Evolutionary conservation across 2,329 filamentous ascomycete genomes (phyloP), one percentile per base, ranked within the genome.

Genomic region (Blastomyces parvus): DNA sequence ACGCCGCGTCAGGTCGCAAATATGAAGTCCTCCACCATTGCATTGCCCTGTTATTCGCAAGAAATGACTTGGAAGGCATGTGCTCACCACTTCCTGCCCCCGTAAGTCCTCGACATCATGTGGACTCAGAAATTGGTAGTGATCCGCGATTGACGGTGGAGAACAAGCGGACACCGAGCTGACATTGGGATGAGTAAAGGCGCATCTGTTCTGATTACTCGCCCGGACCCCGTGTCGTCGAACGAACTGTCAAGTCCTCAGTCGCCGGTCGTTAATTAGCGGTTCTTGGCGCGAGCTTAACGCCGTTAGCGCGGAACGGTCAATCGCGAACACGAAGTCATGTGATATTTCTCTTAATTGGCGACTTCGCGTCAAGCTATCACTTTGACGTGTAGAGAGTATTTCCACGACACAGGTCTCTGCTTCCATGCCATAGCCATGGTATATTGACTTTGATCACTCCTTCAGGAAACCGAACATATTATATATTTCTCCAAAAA

Each of bases 401-500:
- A 55, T 33, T 22, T 36, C 33, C 52, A 36, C 7, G 19, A 55
- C 27, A 33, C 14, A 27, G 27, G 17, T 7, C 50, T 33, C 52
- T n/a, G 11, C 25, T 55, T 17, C 14, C 19, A 33, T 56, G 53
- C 56, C 22, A 59, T 57, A 30, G n/a, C 33, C 5, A 17, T 58
- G n/a, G n/a, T 27, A 25, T 25, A 17, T 25, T 42, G 27, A 19
- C 14, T 13, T 19, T n/a, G n/a, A 30, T 33, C 22, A 8, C 11
- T 33, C 8, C 36, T 22, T 46, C 56, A 30, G 27, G 33, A 14
- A 40, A 22, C 5, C 19, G 9, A 2, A 17, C 33, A 59, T 59
- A 64, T 64, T 63, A 59, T 62, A 59, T 53, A 64, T 59, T 48
- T 22, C 64, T 66, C 64, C 63, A 67, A 82, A 66, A 55, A 90